Percentiles rank a stretch among this genome's conserved stretches.
Evolutionary conservation across 768 basidiomycete species (phyloP).

Genomic region (Termitomyces sp.): DNA sequence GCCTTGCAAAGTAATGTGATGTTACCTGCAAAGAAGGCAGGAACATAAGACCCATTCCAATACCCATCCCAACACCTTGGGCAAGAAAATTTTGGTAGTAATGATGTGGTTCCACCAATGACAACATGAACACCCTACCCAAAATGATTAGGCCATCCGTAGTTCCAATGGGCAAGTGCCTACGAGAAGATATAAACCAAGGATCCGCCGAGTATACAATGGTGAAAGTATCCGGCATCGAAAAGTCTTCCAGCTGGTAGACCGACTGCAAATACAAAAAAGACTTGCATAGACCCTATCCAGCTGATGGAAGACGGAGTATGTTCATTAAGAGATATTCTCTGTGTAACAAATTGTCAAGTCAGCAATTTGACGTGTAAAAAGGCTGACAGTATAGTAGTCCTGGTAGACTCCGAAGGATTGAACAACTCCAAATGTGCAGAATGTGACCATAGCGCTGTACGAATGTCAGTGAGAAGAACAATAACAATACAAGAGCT

Average conservation of each 20-base stretch:
- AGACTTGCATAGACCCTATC: constrained; percentile 51
- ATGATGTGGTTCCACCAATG: constrained; percentile 41
- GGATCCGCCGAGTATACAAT: constrained; percentile 35
- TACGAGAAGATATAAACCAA: constrained; percentile 42
- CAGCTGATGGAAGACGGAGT: constrained; percentile 43
- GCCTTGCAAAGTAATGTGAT: constrained; percentile 49
- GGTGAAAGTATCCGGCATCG: constrained; percentile 49
- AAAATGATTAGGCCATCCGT: neutral
- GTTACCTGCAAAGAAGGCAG: constrained; percentile 50
- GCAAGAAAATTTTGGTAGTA: constrained; percentile 53
- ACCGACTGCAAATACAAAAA: constrained; percentile 44
- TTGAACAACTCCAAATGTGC: constrained; percentile 47
- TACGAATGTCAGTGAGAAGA: neutral
- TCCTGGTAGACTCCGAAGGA: constrained; percentile 53
- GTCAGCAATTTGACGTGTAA: neutral
- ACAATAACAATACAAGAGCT: neutral
- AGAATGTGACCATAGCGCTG: constrained; percentile 42
- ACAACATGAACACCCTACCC: constrained; percentile 48
- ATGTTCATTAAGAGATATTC: constrained; percentile 33
- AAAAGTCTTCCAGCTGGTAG: constrained; percentile 43
- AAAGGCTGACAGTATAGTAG: constrained; percentile 39
- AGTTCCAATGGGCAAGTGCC: constrained; percentile 11
- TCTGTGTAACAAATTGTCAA: constrained; percentile 19
- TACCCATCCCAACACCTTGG: constrained; percentile 55
- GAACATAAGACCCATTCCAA: constrained; percentile 55